A percentile compares a stretch with the other conserved stretches of the same genome.
These are phyloP conservation scores for Verticillium isaacii DNA, from an alignment of 2,329 filamentous ascomycete species.

Conservation along the genomic window DNA sequence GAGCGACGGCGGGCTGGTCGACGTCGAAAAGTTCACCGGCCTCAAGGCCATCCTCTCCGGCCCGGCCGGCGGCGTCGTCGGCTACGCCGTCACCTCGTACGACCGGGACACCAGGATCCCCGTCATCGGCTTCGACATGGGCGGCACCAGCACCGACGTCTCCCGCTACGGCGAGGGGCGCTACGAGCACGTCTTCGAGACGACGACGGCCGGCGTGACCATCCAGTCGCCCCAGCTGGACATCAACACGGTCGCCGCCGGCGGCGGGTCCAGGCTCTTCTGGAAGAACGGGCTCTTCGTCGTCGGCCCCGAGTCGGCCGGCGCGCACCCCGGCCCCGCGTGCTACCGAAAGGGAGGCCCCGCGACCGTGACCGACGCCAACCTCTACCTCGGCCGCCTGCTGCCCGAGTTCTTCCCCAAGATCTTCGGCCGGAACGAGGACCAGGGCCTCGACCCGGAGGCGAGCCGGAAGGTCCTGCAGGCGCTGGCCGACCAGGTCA, in stretches of 20 bases:
- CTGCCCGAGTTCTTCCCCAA: conserved; percentile 91
- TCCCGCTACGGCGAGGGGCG: conserved; percentile 71
- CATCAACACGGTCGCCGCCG: conserved; percentile 92
- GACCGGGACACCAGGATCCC: conserved; percentile 77
- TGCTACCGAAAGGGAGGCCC: conserved; percentile 90
- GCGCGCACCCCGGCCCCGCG: conserved; percentile 83
- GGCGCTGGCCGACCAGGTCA: conserved; percentile 73
- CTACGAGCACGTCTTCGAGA: conserved; percentile 93
- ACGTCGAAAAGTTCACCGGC: conserved; percentile 78
- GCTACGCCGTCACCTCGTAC: conserved; percentile 87
- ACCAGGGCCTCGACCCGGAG: conserved; percentile 71
- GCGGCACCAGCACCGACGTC: conserved; percentile 87
- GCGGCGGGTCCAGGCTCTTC: conserved; percentile 79
- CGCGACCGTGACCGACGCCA: conserved; percentile 89
- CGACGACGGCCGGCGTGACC: conserved; percentile 88
- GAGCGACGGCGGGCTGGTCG: conserved; percentile 69
- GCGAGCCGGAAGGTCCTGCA: conserved; percentile 73
- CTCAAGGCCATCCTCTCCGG: conserved; percentile 82
- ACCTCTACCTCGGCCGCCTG: conserved; percentile 77
- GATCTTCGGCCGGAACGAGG: conserved; percentile 87
- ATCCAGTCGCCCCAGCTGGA: conserved; percentile 90
- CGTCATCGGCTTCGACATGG: conserved; percentile 95
- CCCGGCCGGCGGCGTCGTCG: conserved; percentile 88
- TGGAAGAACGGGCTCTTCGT: conserved; percentile 88
- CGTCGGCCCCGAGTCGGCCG: conserved; percentile 84